Percentiles rank a stretch among this genome's conserved stretches.
Conservation (phyloP, 202 grass and related monocot species). For the Miscanthus sacchariflorus region DNA sequence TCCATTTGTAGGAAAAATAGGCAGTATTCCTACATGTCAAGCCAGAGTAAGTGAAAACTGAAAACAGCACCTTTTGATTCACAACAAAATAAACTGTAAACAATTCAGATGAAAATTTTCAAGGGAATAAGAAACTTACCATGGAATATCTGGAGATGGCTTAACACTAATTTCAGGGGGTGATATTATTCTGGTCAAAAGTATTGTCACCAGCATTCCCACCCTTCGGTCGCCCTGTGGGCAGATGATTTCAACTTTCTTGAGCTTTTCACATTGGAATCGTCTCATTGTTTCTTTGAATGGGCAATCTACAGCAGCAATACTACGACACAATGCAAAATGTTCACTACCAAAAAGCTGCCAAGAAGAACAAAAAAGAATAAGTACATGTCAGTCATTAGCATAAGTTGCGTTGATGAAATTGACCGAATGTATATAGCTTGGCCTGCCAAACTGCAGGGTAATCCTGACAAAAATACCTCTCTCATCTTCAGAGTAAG, state of each 20-base stretch:
- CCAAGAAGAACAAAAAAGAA: not conserved
- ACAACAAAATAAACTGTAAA: not conserved
- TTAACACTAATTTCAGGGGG: conserved; percentile 36
- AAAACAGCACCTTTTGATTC: not conserved
- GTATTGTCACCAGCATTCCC: conserved; percentile 1
- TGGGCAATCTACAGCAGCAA: not conserved
- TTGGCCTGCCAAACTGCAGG: not conserved
- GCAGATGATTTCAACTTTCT: conserved; percentile 24
- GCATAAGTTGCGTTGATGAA: not conserved
- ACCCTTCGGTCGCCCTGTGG: conserved; percentile 4
- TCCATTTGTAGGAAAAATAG: too few species aligned
- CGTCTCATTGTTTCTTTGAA: not conserved
- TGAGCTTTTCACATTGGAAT: not conserved
- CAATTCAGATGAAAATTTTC: not conserved
- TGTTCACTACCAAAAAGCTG: not conserved
- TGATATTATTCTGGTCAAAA: conserved; percentile 14
- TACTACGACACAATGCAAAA: not conserved
- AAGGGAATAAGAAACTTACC: not conserved
- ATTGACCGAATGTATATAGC: not conserved
- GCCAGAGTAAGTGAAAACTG: not conserved
- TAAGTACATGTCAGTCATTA: not conserved
- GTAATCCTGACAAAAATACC: too few species aligned
- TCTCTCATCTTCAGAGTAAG: too few species aligned
- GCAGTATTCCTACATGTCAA: not conserved
- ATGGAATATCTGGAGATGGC: not conserved